Conservation (phyloP, 2,329 filamentous ascomycete genomes). For the Aspergillus viridinutans region DNA sequence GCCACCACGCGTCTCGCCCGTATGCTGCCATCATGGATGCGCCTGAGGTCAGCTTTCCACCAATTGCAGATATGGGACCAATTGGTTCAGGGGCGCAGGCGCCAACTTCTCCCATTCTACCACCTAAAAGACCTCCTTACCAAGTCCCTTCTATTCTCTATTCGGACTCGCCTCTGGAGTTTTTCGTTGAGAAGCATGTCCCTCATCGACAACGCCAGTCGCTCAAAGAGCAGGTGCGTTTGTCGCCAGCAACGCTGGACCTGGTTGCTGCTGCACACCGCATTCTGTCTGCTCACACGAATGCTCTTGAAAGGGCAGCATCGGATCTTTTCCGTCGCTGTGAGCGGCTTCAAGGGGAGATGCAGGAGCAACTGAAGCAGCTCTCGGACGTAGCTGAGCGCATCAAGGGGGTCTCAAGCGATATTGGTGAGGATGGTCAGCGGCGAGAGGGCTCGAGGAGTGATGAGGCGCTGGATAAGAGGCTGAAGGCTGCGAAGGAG, state of each 20-base stretch:
- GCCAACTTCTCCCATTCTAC: conserved; percentile 21
- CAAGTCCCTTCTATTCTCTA: conserved; percentile 41
- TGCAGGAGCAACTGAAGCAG: conserved; percentile 45
- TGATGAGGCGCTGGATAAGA: conserved; percentile 34
- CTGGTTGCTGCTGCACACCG: conserved; percentile 46
- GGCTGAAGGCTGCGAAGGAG: conserved; percentile 38
- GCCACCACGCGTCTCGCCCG: conserved; percentile 44
- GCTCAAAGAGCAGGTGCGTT: conserved; percentile 43
- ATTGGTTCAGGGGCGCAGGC: conserved; percentile 21
- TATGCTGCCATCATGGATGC: conserved; percentile 52
- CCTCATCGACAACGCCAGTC: conserved; percentile 40
- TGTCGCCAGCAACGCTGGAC: conserved; percentile 47
- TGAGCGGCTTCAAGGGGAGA: conserved; percentile 45
- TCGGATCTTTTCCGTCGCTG: conserved; percentile 52
- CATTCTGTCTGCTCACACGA: conserved; percentile 44
- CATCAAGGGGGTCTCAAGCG: conserved; percentile 40
- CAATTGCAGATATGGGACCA: conserved; percentile 21
- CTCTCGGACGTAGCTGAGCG: conserved; percentile 44
- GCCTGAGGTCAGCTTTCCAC: conserved; percentile 33
- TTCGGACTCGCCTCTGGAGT: conserved; percentile 33
- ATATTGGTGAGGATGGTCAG: conserved; percentile 34
- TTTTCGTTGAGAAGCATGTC: conserved; percentile 41
- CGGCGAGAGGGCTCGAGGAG: conserved; percentile 29
- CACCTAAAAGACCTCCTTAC: conserved; percentile 40
- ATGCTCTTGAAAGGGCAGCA: conserved; percentile 43